Evolutionary conservation across 306 rosid species (phyloP).

Genomic region (Hylodesmum podocarpum): DNA sequence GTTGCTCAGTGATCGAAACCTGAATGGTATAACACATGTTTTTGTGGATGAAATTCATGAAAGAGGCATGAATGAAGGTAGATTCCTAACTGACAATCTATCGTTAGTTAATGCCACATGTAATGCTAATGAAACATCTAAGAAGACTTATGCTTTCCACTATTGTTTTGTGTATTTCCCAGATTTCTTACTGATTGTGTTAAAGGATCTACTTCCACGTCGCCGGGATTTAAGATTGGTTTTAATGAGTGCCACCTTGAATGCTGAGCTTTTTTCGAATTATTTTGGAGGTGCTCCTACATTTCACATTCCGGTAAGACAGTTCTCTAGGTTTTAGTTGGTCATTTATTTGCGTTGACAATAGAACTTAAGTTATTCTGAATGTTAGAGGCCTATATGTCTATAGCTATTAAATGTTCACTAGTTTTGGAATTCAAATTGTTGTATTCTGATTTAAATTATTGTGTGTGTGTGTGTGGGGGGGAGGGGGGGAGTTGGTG

Average conservation of each 20-base stretch:
- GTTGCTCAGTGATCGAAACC: conserved; percentile 81
- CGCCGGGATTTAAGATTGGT: conserved; percentile 85
- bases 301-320: conserved; percentile 72
- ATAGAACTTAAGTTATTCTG: background rate
- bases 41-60: conserved; percentile 99
- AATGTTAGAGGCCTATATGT: conserved; percentile 1
- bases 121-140: conserved; percentile 21
- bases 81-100: background rate
- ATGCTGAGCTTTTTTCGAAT: conserved; percentile 87
- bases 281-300: conserved; percentile 72
- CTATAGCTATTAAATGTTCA: background rate
- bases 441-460: background rate
- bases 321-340: conserved; percentile 16
- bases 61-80: conserved; percentile 99
- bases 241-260: conserved; percentile 97
- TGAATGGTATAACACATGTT: conserved; percentile 91
- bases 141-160: conserved; percentile 34
- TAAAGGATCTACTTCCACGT: conserved; percentile 92
- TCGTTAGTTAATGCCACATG: background rate
- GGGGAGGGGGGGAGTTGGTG: background rate
- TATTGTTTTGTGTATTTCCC: conserved; percentile 41
- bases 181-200: conserved; percentile 96
- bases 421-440: conserved; percentile 5
- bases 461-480: background rate
- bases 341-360: conserved; percentile 11